phyloP scores from a whole-genome alignment of 1,284 basidiomycete species.

The Phenoliferia sp. region DNA sequence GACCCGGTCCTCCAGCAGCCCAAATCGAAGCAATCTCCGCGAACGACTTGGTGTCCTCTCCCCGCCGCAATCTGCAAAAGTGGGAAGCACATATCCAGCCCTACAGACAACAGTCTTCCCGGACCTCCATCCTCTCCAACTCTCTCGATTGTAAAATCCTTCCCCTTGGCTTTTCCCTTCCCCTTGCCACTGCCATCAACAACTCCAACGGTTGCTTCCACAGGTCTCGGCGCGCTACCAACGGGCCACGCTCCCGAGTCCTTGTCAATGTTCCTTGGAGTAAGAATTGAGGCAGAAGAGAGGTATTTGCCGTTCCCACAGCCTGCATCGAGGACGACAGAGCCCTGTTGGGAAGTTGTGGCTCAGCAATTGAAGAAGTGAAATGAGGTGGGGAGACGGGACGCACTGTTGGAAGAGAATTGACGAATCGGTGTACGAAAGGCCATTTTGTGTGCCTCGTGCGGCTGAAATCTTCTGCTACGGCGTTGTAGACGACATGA shows the following conservation, averaged over 20 bases:
- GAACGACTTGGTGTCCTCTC: slow-evolving; percentile 68
- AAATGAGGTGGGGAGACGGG: not conserved
- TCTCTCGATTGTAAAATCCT: not conserved
- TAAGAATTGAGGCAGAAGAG: slow-evolving; percentile 35
- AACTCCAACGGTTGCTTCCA: not conserved
- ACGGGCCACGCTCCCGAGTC: not conserved
- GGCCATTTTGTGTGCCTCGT: slow-evolving; percentile 75
- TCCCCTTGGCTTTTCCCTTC: slow-evolving; percentile 21
- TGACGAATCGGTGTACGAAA: slow-evolving; percentile 75
- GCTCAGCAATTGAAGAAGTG: no score
- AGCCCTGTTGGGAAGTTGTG: slow-evolving; percentile 46
- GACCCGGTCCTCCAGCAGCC: slow-evolving; percentile 62
- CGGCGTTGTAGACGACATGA: slow-evolving; percentile 23
- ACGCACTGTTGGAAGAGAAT: slow-evolving; percentile 54
- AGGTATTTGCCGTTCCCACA: slow-evolving; percentile 98
- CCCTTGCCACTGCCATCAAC: not conserved
- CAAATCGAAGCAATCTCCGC: slow-evolving; percentile 63
- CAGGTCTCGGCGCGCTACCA: not conserved
- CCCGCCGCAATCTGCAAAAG: slow-evolving; percentile 66
- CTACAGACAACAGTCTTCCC: slow-evolving; percentile 65
- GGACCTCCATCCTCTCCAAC: not conserved
- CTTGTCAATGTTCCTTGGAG: slow-evolving; percentile 1
- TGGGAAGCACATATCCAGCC: slow-evolving; percentile 60
- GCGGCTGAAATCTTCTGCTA: slow-evolving; percentile 21
- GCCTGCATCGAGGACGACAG: slow-evolving; percentile 86